phyloP scores from a whole-genome alignment of 2,329 filamentous ascomycete species.

The Aspergillus sp. region DNA sequence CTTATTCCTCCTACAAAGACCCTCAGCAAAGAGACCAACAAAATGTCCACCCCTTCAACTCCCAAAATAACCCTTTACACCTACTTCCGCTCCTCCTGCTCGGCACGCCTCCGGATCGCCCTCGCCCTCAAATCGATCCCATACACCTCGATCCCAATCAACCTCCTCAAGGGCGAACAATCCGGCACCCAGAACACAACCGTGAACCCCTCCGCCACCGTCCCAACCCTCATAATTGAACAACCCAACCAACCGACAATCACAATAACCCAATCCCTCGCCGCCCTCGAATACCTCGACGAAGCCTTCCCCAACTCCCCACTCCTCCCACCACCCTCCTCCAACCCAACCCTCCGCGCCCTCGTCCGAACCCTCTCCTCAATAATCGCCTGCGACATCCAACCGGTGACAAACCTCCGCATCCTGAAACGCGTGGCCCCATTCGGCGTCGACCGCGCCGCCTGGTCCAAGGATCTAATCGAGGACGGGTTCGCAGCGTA shows the following conservation, averaged over 20 bases:
- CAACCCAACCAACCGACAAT: conserved; percentile 25
- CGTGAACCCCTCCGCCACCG: conserved; percentile 55
- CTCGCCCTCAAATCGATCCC: conserved; percentile 56
- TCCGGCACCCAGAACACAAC: conserved; percentile 44
- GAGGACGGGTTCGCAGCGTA: conserved; percentile 57
- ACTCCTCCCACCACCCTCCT: conserved; percentile 48
- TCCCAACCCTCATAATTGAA: conserved; percentile 54
- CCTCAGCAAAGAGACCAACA: not conserved
- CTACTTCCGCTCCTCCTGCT: conserved; percentile 65
- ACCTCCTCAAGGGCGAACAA: conserved; percentile 58
- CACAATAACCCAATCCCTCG: conserved; percentile 57
- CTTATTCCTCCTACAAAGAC: not conserved
- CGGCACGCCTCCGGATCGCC: conserved; percentile 61
- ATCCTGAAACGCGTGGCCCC: conserved; percentile 52
- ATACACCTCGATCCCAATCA: conserved; percentile 50
- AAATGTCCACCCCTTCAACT: conserved; percentile 19
- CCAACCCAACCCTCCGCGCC: conserved; percentile 47
- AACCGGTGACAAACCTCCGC: conserved; percentile 60
- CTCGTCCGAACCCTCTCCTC: conserved; percentile 53
- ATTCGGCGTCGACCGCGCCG: conserved; percentile 45
- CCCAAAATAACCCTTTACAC: conserved; percentile 50
- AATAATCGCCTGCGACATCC: conserved; percentile 59
- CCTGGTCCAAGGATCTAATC: conserved; percentile 56
- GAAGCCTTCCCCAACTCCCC: conserved; percentile 51
- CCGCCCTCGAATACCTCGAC: conserved; percentile 63